Evolutionary conservation across 1,284 basidiomycete genomes (phyloP).

Genomic region (Leucoagaricus sp.): DNA sequence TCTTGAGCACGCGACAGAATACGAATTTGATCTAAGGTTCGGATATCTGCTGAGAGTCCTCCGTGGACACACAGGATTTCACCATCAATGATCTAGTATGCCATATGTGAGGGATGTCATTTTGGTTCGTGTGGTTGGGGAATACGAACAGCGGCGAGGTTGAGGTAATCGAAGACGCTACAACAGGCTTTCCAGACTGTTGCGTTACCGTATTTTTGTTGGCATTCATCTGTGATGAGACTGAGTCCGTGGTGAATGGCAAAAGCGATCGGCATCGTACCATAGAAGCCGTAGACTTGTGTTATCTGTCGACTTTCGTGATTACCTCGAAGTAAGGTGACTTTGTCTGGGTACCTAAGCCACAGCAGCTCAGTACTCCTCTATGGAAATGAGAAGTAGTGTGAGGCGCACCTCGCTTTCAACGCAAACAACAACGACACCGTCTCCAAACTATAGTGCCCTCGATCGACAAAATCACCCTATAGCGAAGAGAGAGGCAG

Average conservation of each 20-base stretch:
- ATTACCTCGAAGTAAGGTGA: slow-evolving; percentile 91
- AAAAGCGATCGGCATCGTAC: slow-evolving; percentile 44
- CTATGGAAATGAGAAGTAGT: not conserved
- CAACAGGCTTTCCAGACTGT: slow-evolving; percentile 97
- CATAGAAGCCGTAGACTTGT: slow-evolving; percentile 98
- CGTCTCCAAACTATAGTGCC: slow-evolving; percentile 96
- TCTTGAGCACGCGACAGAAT: slow-evolving; percentile 92
- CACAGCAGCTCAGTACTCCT: not conserved
- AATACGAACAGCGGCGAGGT: slow-evolving; percentile 81
- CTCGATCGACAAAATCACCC: slow-evolving; percentile 98
- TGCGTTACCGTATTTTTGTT: slow-evolving; percentile 94
- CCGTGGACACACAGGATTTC: slow-evolving; percentile 92
- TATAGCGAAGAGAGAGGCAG: no score
- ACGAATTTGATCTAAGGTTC: slow-evolving; percentile 90
- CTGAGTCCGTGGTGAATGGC: not conserved
- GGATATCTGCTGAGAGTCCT: slow-evolving; percentile 89
- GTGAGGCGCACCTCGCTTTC: slow-evolving; percentile 76
- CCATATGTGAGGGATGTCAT: not conserved
- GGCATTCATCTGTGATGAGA: slow-evolving; percentile 79
- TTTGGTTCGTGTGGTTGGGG: not conserved
- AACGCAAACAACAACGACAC: slow-evolving; percentile 87
- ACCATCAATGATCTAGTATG: slow-evolving; percentile 89
- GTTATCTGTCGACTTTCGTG: slow-evolving; percentile 97
- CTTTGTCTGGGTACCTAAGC: slow-evolving; percentile 85
- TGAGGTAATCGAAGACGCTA: slow-evolving; percentile 92